Evolutionary conservation across 176 grass and related monocot genomes (phyloP), one percentile per base, ranked within the genome.

Genomic region (Triticum timopheevii): DNA sequence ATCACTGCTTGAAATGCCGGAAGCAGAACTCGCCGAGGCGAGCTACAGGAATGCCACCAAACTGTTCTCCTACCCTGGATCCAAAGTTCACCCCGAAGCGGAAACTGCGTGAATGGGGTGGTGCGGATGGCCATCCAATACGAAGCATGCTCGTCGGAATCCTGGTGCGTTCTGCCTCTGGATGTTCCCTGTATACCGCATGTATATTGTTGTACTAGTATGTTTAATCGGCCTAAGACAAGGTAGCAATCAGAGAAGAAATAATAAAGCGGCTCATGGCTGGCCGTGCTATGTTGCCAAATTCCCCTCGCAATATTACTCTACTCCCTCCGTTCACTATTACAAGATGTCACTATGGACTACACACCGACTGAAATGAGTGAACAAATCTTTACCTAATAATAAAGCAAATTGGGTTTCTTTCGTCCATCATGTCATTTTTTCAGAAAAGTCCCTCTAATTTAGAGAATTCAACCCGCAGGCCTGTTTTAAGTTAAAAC

Each of bases 31-130:
- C 79, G 92, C 93, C 0, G 94, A 94, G 39, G 6, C 93, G 69
- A 94, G 92, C 73, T 98, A 87, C 80, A 91, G 85, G 77, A 98
- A 98, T 81, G 92, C 94, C 20, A 79, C 61, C 44, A 91, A 88
- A 35, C 81, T 98, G 39, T 98, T 98, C 78, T 91, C 92, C 25
- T 98, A 92, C 86, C 97, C 89, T 86, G 87, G 93, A 83, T 96
- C 97, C n/a, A 98, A 94, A 86, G 65, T 94, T 81, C 45, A 78
- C 50, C 20, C 8, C 38, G 79, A 96, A 61, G 62, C 44, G 70
- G 79, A 87, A 89, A 30, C 38, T 24, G 58, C 73, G 23, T 92
- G 76, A 82, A 36, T 20, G 68, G 2, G 17, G 11, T 54, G 49
- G 47, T 13, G 47, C 47, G 13, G 47, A 1, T 75, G 52, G 30